These are phyloP conservation scores for Pyrus hybrid DNA, from an alignment of 331 rosid species.

Conservation along the genomic window DNA sequence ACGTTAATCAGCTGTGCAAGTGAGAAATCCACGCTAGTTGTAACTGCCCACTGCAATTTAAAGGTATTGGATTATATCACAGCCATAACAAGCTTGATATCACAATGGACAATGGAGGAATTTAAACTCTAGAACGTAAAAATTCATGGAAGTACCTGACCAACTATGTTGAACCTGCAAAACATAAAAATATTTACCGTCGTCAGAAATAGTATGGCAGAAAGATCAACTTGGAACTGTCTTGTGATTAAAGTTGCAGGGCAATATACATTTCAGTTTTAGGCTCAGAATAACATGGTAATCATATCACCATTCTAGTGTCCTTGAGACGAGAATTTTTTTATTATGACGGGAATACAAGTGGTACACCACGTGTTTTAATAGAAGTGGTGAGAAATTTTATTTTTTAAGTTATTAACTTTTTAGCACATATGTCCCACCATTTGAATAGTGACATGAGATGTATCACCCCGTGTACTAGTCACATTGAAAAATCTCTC, in stretches of 20 bases:
- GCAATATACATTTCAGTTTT: slow-evolving; percentile 6
- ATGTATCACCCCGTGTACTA: too few species aligned
- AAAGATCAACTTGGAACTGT: slow-evolving; percentile 10
- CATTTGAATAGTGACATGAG: too few species aligned
- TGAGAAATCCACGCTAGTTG: slow-evolving; percentile 89
- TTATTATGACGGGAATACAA: too few species aligned
- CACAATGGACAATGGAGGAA: slow-evolving; percentile 22
- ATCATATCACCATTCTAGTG: not conserved
- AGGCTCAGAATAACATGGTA: not conserved
- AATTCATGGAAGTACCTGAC: slow-evolving; percentile 61
- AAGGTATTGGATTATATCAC: slow-evolving; percentile 18
- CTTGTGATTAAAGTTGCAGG: not conserved
- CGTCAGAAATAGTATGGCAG: slow-evolving; percentile 13
- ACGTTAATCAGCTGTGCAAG: slow-evolving; percentile 85
- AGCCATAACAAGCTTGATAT: slow-evolving; percentile 22
- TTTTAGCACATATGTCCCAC: too few species aligned
- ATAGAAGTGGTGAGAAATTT: too few species aligned
- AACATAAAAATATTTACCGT: slow-evolving; percentile 18
- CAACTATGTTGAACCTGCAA: slow-evolving; percentile 97
- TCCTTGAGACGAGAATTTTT: too few species aligned
- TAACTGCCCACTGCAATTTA: slow-evolving; percentile 94
- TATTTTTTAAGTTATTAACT: too few species aligned
- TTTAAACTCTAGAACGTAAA: slow-evolving; percentile 20
- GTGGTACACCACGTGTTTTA: too few species aligned
- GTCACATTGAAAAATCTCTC: too few species aligned